Percentiles rank a stretch among this genome's conserved stretches.
phyloP scores from a whole-genome alignment of 129 eudicot genomes.

The Saussurea involucrata region DNA sequence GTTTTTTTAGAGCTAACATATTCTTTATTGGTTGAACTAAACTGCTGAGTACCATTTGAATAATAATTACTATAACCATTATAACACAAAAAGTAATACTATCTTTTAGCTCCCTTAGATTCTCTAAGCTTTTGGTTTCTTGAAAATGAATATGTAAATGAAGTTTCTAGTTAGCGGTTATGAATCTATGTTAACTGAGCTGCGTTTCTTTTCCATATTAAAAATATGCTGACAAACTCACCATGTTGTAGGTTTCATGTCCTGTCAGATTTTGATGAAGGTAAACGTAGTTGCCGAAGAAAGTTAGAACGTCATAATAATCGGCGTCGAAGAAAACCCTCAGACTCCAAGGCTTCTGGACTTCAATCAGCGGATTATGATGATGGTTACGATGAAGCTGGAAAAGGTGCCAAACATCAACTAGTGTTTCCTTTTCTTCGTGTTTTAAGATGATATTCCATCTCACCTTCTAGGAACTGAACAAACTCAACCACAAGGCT shows the following conservation, averaged over 20 bases:
- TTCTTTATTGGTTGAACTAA: neutral
- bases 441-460: neutral
- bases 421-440: neutral
- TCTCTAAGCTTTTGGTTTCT: neutral
- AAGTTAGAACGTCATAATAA: constrained; percentile 90
- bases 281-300: constrained; percentile 96
- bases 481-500: too few relatives aligned
- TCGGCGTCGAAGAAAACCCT: constrained; percentile 77
- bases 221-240: constrained; percentile 10
- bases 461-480: neutral
- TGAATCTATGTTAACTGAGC: neutral
- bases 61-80: neutral
- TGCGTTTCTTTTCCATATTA: neutral
- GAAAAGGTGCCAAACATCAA: constrained; percentile 50
- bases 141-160: neutral
- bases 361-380: constrained; percentile 48
- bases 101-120: neutral
- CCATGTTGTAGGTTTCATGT: constrained; percentile 73
- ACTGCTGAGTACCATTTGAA: neutral
- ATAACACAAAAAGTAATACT: neutral
- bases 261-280: constrained; percentile 93
- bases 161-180: neutral
- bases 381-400: constrained; percentile 52
- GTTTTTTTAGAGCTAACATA: neutral
- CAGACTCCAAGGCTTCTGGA: constrained; percentile 49